A percentile compares a stretch with the other conserved stretches of the same genome.
Evolutionary conservation across 176 grass and related monocot genomes (phyloP).

Genomic region (Aechmea fasciata): DNA sequence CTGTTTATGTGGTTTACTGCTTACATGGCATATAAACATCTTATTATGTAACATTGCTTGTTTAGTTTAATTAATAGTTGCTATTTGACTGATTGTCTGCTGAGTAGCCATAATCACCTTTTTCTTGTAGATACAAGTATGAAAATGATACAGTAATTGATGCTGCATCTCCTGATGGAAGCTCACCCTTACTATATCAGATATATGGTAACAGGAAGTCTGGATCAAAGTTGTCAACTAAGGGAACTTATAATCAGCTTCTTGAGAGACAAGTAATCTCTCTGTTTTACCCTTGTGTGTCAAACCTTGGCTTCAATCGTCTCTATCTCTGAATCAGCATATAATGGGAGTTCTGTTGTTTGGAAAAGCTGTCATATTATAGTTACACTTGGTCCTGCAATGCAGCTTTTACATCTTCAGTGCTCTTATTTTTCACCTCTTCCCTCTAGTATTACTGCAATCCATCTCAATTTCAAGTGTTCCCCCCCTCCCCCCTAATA

Average conservation of each 20-base stretch:
- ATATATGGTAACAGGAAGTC: slow-evolving; percentile 93
- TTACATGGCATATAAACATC: not conserved
- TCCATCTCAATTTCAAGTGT: not conserved
- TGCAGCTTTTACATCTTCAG: not conserved
- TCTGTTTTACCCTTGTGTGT: slow-evolving; percentile 12
- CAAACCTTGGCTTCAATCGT: not conserved
- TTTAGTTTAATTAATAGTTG: slow-evolving; percentile 18
- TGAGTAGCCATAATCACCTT: not conserved
- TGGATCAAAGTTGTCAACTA: slow-evolving; percentile 70
- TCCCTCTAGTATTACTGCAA: not conserved
- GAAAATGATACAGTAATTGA: slow-evolving; percentile 96
- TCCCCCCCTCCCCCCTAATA: not conserved
- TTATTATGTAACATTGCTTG: not conserved
- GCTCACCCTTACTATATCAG: slow-evolving; percentile 95
- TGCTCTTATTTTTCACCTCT: not conserved
- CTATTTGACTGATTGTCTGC: slow-evolving; percentile 16
- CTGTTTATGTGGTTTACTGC: too few species aligned
- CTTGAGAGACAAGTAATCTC: slow-evolving; percentile 87
- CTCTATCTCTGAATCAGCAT: not conserved
- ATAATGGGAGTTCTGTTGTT: not conserved
- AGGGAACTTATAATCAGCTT: slow-evolving; percentile 93
- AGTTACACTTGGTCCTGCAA: not conserved
- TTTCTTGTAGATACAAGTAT: slow-evolving; percentile 91
- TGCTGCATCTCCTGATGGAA: slow-evolving; percentile 89
- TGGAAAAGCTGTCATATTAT: not conserved